phyloP scores from a whole-genome alignment of 768 basidiomycete species.

The Trametes cubensis region DNA sequence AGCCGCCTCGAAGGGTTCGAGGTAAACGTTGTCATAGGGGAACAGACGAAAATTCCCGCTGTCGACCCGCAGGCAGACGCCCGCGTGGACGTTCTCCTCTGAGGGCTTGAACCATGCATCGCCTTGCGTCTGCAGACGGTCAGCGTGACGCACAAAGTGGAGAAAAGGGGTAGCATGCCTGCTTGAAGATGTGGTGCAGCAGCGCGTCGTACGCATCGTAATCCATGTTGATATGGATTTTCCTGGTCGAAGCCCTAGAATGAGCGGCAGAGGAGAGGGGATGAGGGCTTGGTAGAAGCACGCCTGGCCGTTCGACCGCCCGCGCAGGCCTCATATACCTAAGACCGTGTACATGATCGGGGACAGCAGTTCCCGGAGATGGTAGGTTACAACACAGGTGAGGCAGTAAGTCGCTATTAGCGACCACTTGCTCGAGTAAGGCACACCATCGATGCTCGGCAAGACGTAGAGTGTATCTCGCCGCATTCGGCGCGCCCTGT shows the following conservation, averaged over 20 bases:
- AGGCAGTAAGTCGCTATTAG: not conserved
- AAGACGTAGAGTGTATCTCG: not conserved
- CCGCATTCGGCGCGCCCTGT: conserved; percentile 10
- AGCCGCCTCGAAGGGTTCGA: conserved; percentile 83
- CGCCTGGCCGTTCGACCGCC: not conserved
- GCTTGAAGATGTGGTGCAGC: conserved; percentile 77
- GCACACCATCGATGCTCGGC: not conserved
- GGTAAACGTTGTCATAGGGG: conserved; percentile 78
- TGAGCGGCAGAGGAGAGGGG: not conserved
- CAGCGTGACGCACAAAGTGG: not conserved
- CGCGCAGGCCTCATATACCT: too few relatives aligned
- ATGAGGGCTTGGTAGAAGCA: not conserved
- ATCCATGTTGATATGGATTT: conserved; percentile 48
- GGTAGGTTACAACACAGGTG: not conserved
- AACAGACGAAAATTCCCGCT: conserved; percentile 76
- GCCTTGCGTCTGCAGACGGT: conserved; percentile 60
- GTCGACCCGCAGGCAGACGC: conserved; percentile 76
- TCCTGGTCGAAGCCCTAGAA: not conserved
- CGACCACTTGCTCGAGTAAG: not conserved
- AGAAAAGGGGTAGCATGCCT: conserved; percentile 43
- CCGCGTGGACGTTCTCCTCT: conserved; percentile 78
- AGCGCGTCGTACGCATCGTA: conserved; percentile 77
- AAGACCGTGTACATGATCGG: too few relatives aligned
- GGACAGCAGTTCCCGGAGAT: not conserved
- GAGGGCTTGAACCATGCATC: conserved; percentile 88